Evolutionary conservation across 1,284 basidiomycete species (phyloP).

Genomic region (Trametes polyzona): DNA sequence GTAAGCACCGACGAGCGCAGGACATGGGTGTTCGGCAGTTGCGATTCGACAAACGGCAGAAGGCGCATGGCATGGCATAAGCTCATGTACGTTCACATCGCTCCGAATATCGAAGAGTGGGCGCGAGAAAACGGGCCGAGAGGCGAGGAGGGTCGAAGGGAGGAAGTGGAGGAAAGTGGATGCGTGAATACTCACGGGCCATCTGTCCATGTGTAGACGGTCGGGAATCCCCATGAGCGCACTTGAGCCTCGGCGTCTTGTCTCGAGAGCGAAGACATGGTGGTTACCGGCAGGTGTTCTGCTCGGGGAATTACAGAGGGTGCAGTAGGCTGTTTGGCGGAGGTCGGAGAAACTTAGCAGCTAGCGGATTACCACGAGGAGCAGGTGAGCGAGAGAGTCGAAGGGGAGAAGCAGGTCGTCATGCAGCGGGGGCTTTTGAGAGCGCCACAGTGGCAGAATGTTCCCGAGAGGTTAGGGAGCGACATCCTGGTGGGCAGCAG

Average conservation of each 20-base stretch:
- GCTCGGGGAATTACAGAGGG: neutral
- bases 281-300: neutral
- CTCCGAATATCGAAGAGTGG: neutral
- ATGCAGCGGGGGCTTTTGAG: neutral
- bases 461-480: slow-evolving; percentile 7
- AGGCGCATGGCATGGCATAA: neutral
- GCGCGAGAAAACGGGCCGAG: neutral
- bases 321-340: neutral
- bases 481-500: neutral
- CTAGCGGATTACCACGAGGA: neutral
- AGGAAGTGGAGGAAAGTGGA: neutral
- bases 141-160: neutral
- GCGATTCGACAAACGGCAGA: neutral
- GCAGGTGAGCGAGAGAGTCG: neutral
- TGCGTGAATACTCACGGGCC: slow-evolving; percentile 30
- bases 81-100: slow-evolving; percentile 3
- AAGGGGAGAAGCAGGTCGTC: neutral
- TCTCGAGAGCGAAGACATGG: slow-evolving; percentile 20
- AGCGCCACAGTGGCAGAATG: slow-evolving; percentile 2
- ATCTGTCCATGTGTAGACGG: slow-evolving; percentile 40
- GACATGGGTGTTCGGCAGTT: neutral
- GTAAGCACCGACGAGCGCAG: neutral
- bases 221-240: slow-evolving; percentile 36
- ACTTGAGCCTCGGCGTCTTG: slow-evolving; percentile 33
- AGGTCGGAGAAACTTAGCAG: neutral